These are phyloP conservation scores for Tritrichomonas foetus DNA, from an alignment of 208 protist species.

Conservation along the genomic window DNA sequence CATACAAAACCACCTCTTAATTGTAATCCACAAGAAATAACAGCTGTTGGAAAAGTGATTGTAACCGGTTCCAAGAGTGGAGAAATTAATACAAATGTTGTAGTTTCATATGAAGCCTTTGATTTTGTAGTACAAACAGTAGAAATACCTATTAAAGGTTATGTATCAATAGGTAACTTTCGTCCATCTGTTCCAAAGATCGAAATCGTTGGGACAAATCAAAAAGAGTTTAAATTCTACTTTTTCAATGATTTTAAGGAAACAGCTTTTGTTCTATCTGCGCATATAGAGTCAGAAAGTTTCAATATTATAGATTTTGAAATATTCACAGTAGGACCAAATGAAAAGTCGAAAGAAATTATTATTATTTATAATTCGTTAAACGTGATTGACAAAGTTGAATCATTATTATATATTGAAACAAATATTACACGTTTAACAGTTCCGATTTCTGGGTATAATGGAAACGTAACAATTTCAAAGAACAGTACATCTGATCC, in stretches of 20 bases:
- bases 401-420: background rate
- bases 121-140: background rate
- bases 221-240: background rate
- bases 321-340: background rate
- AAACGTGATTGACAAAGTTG: background rate
- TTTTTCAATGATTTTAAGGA: background rate
- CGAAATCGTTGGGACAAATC: background rate
- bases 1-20: background rate
- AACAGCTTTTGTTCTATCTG: background rate
- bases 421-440: background rate
- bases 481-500: background rate
- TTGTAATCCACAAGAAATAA: background rate
- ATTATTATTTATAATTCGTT: background rate
- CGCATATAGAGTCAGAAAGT: background rate
- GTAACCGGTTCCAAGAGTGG: background rate
- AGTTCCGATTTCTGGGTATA: background rate
- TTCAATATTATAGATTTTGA: background rate
- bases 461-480: background rate
- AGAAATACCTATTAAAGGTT: background rate
- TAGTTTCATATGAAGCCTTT: background rate
- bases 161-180: background rate
- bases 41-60: background rate
- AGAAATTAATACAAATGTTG: background rate
- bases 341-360: background rate
- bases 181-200: background rate